Evolutionary conservation across 2,329 filamentous ascomycete genomes (phyloP).

Genomic region (Hymenoscyphus fructigenus): DNA sequence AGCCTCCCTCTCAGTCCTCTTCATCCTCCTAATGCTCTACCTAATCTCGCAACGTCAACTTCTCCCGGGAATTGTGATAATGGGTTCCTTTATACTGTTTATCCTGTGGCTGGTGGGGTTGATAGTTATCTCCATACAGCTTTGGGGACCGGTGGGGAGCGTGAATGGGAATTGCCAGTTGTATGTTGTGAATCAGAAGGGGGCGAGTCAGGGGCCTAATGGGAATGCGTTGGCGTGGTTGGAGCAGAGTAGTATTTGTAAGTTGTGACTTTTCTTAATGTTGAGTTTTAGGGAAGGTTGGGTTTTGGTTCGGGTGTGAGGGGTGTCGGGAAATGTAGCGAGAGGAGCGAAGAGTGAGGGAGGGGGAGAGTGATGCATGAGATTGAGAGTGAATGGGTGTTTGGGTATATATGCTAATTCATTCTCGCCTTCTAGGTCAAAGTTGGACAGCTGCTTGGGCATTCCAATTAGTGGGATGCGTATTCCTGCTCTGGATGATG

Average conservation of each 20-base stretch:
- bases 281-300: too few species aligned
- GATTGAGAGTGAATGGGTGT: too few species aligned
- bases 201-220: slow-evolving; percentile 50
- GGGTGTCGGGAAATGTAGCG: too few species aligned
- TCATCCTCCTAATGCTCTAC: slow-evolving; percentile 63
- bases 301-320: too few species aligned
- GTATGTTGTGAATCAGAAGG: slow-evolving; percentile 52
- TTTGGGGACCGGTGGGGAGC: slow-evolving; percentile 59
- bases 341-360: not conserved
- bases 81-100: slow-evolving; percentile 65
- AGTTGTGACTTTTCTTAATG: slow-evolving; percentile 36
- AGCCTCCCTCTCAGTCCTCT: slow-evolving; percentile 58
- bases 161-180: slow-evolving; percentile 61
- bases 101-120: slow-evolving; percentile 67
- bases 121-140: slow-evolving; percentile 59
- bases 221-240: slow-evolving; percentile 61
- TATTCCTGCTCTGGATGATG: slow-evolving; percentile 68
- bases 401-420: slow-evolving; percentile 19
- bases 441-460: slow-evolving; percentile 65
- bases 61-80: slow-evolving; percentile 63
- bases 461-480: slow-evolving; percentile 57
- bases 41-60: slow-evolving; percentile 62
- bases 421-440: slow-evolving; percentile 44
- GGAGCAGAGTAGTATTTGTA: slow-evolving; percentile 62
- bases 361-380: not conserved